Percentiles rank a stretch among this genome's conserved stretches.
These are phyloP conservation scores for Scheffersomyces parashehatae DNA, from an alignment of 1,139 yeast species.

Conservation along the genomic window DNA sequence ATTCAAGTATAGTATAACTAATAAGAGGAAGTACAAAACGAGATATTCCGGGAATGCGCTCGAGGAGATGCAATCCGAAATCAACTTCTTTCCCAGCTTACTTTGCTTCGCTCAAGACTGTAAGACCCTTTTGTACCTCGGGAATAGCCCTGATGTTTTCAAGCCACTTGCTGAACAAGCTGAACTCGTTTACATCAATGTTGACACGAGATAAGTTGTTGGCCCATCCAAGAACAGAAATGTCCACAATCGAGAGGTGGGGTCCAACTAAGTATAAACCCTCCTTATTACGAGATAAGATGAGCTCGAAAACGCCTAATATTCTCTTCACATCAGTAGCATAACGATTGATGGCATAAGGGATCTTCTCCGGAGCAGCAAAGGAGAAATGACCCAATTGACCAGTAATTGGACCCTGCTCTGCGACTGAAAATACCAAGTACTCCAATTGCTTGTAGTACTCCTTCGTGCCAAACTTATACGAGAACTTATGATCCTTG, in stretches of 20 bases:
- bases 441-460: constrained; percentile 55
- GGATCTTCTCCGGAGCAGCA: constrained; percentile 48
- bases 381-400: constrained; percentile 50
- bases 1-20: too few relatives aligned
- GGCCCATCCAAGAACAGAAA: constrained; percentile 46
- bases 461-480: constrained; percentile 40
- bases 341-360: constrained; percentile 55
- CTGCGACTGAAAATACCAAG: constrained; percentile 57
- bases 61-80: too few relatives aligned
- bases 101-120: background rate
- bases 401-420: constrained; percentile 63
- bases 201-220: constrained; percentile 16
- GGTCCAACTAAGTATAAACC: constrained; percentile 58
- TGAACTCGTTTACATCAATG: constrained; percentile 44
- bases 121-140: constrained; percentile 37
- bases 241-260: constrained; percentile 57
- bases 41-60: too few relatives aligned
- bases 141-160: constrained; percentile 37
- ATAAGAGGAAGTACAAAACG: too few relatives aligned
- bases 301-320: constrained; percentile 52
- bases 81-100: too few relatives aligned
- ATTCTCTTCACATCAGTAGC: constrained; percentile 51
- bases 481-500: constrained; percentile 49
- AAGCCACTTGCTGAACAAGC: constrained; percentile 46
- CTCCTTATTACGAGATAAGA: constrained; percentile 35